phyloP scores from a whole-genome alignment of 1,284 basidiomycete genomes.

The Apiotrichum sp. region DNA sequence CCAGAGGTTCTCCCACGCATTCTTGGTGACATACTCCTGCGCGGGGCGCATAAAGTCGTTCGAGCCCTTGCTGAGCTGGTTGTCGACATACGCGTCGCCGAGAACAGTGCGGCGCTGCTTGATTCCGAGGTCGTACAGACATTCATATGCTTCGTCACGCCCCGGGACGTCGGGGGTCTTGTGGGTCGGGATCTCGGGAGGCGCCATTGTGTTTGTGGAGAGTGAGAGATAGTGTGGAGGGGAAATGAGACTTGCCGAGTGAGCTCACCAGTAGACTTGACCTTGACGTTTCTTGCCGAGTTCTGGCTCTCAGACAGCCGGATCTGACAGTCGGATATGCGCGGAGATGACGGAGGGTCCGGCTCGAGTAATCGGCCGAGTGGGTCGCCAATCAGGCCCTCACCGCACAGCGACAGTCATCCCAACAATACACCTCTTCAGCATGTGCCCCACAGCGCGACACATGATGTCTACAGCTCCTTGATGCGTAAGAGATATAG shows the following conservation, averaged over 20 bases:
- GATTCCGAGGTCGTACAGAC: slow-evolving; percentile 15
- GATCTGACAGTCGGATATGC: no score
- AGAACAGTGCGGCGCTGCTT: slow-evolving; percentile 19
- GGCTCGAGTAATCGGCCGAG: no score
- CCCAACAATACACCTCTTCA: no score
- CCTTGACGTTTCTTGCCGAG: no score
- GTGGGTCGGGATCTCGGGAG: not conserved
- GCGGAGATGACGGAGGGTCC: no score
- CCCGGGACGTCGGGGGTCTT: not conserved
- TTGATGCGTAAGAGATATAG: no score
- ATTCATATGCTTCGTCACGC: slow-evolving; percentile 12
- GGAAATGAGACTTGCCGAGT: not conserved
- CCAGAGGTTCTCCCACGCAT: slow-evolving; percentile 19
- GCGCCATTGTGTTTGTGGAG: not conserved
- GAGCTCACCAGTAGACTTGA: not conserved
- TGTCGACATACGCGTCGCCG: slow-evolving; percentile 20
- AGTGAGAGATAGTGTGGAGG: not conserved
- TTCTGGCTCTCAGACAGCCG: no score
- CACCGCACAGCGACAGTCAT: no score
- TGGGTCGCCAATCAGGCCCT: no score
- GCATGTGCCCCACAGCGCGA: no score
- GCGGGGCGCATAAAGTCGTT: slow-evolving; percentile 21
- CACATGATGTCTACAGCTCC: no score
- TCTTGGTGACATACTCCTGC: slow-evolving; percentile 20
- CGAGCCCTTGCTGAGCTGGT: slow-evolving; percentile 12